Evolutionary conservation across 306 rosid species (phyloP), one percentile per base, ranked within the genome.

Genomic region (Cucurbita pepo): DNA sequence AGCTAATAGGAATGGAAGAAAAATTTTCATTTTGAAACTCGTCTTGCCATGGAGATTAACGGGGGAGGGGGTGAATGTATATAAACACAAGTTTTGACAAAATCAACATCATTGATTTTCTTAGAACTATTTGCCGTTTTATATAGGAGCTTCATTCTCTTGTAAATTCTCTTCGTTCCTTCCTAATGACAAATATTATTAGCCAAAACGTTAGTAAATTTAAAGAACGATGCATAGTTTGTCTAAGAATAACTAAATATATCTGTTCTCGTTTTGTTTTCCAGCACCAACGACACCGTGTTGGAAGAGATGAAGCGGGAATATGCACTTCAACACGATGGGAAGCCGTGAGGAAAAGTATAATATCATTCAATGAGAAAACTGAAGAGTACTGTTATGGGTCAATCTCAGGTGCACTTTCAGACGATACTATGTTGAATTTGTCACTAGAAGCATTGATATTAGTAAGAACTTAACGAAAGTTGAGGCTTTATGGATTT

Each of bases 251-350:
- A 30, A 14, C 40, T 18, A 12, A 62, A 41, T 63, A n/a, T 40
- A 65, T 64, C 36, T 64, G 11, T 43, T 64, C 22, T 44, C 14
- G 47, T 47, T 69, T 69, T 10, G 2, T 48, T 69, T 67, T 69
- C 21, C 44, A 69, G 44, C 73, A 69, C 73, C 3, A 48, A 48
- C 5, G 73, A 69, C 6, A 6, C 57, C 8, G 15, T 69, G 22
- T 48, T 69, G 73, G 57, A 69, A 25, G 57, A 69, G 73, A 69
- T 69, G 73, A 69, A 69, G 73, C 57, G 44, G 57, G 73, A 69
- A 3, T 69, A 69, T 18, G 11, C 73, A 14, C 56, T 14, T 15
- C 73, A 69, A 69, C 73, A 69, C 1, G 40, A 69, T 14, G 73
- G 56, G 40, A 66, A 66, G 56, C 19, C 16, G 3, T 44, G 56